Evolutionary conservation across 495 filamentous ascomycete species (phyloP).

Genomic region (Filosporella fistucella): DNA sequence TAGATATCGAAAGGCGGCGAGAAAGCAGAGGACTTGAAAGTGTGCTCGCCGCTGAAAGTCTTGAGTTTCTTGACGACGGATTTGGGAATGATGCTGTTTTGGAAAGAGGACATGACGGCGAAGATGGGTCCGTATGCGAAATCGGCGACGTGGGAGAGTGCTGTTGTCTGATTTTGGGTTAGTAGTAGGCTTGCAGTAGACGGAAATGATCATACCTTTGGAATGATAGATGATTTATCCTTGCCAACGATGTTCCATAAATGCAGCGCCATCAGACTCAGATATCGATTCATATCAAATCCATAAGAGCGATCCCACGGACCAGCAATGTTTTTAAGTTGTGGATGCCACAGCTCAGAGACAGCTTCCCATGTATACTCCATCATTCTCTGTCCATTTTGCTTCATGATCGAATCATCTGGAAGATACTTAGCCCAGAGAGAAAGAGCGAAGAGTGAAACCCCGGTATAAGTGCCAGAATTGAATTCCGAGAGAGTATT

Average conservation of each 20-base stretch:
- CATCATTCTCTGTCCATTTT: constrained; percentile 27
- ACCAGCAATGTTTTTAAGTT: constrained; percentile 35
- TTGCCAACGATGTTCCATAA: constrained; percentile 35
- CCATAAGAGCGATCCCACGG: constrained; percentile 41
- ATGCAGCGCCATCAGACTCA: constrained; percentile 30
- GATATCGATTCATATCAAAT: constrained; percentile 39
- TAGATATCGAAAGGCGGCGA: constrained; percentile 36
- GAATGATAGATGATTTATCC: constrained; percentile 19
- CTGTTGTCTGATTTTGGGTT: constrained; percentile 17
- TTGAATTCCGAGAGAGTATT: constrained; percentile 39
- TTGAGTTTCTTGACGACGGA: constrained; percentile 20
- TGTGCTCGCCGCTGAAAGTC: constrained; percentile 32
- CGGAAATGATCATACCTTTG: neutral
- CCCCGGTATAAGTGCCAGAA: constrained; percentile 37
- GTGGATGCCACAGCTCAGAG: constrained; percentile 30
- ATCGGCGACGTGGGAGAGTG: constrained; percentile 34
- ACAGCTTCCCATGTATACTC: constrained; percentile 30
- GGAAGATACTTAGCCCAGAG: constrained; percentile 35
- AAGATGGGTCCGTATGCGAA: constrained; percentile 35
- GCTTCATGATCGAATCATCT: constrained; percentile 27
- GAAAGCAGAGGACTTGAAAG: constrained; percentile 29
- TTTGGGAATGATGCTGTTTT: constrained; percentile 24
- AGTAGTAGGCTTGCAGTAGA: neutral
- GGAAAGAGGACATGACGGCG: constrained; percentile 27
- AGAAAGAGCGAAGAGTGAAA: constrained; percentile 36